Evolutionary conservation across 805 yeast genomes (phyloP).

Genomic region (Priceomyces castillae): DNA sequence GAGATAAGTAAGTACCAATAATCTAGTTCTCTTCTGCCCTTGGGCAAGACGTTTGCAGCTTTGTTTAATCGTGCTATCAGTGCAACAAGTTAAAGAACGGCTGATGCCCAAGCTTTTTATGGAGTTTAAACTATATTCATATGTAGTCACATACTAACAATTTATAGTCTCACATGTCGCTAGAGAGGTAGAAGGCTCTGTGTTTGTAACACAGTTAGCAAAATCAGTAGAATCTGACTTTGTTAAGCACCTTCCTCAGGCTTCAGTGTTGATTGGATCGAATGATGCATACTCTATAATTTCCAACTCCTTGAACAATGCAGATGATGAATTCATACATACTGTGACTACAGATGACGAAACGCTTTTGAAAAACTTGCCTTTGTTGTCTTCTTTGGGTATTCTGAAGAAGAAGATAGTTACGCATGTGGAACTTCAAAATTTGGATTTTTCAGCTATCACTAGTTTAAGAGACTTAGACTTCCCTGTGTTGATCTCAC

Average conservation of each 20-base stretch:
- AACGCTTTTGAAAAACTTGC: constrained; percentile 57
- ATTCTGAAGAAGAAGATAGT: constrained; percentile 47
- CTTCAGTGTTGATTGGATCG: constrained; percentile 33
- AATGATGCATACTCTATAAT: constrained; percentile 55
- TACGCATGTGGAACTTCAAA: constrained; percentile 57
- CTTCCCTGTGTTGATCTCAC: constrained; percentile 66
- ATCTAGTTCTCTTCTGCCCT: too few species aligned
- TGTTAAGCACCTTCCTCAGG: constrained; percentile 21
- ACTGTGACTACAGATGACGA: constrained; percentile 54
- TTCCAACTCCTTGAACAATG: constrained; percentile 23
- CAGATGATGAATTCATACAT: constrained; percentile 21
- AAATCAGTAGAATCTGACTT: constrained; percentile 39
- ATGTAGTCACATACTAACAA: background rate
- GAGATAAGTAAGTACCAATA: constrained; percentile 1
- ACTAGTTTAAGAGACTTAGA: constrained; percentile 73
- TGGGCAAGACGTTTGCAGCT: too few species aligned
- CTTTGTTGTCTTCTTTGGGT: constrained; percentile 45
- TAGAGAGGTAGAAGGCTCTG: constrained; percentile 24
- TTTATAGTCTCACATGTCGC: constrained; percentile 30
- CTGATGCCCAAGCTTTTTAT: too few species aligned
- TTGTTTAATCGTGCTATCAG: too few species aligned
- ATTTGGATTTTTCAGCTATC: constrained; percentile 64
- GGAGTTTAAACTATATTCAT: too few species aligned
- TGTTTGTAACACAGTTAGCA: constrained; percentile 48
- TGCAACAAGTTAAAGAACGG: too few species aligned